Evolutionary conservation across 805 yeast genomes (phyloP), one percentile per base, ranked within the genome.

Genomic region (Saccharomycopsis selenospora): DNA sequence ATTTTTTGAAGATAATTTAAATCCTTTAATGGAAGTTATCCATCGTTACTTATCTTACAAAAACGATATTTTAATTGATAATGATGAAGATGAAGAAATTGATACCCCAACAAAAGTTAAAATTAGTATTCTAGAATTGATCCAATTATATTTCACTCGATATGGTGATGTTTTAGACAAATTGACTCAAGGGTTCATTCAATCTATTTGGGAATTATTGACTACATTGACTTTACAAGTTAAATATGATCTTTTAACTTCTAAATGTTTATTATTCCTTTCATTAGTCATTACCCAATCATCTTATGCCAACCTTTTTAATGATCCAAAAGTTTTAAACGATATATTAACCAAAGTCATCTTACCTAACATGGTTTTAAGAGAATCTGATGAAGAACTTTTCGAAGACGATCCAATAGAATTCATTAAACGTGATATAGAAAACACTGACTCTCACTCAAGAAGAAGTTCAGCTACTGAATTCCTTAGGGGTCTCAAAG

Each of bases 401-500:
- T 91, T 93, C 64, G 99, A 93, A 65, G 99, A 93, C 66, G 99
- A 93, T 61, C 99, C 99, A 30, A 83, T 93, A 47, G 95, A 87
- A 59, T 93, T 75, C 61, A 90, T 90, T 18, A 77, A 98, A 59
- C 76, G 95, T 53, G 99, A 93, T 64, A 71, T 95, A 42, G 99
- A 95, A 66, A 98, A 98, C 4, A 82, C 95, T 0, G 98, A 91
- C 62, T 77, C 84, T 11, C 98, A 90, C 60, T 83, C 96, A 1
- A 78, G 99, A 65, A 76, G 97, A 65, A 79, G 95, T 57, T 80
- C 96, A 0, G 81, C 97, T n/a, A 86, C 95, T 1, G 97, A 88
- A 59, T 89, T 93, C 60, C 69, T 93, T 56, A 77, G 95, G 53
- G 95, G 88, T 57, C 73, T 93, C 57, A 87, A 89, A 57, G 85